Evolutionary conservation across 768 basidiomycete species (phyloP), one percentile per base, ranked within the genome.

Genomic region (Leucosporidium creatinivorum): DNA sequence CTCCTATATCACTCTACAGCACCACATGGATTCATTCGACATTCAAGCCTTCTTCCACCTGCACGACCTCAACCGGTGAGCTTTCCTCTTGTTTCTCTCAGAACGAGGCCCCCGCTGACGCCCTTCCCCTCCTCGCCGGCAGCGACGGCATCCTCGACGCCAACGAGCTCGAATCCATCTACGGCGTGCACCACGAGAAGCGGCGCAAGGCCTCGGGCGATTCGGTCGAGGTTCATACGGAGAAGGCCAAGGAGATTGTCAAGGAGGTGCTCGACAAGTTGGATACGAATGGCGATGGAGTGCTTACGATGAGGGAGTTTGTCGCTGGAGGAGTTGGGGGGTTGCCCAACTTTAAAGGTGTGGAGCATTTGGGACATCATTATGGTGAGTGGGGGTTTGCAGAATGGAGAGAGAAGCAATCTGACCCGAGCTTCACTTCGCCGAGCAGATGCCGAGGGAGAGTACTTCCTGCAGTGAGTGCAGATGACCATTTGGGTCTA

Each of bases 151-250:
- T 83, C 62, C 91, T 91, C 87, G 87, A 90, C 76, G 81, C 82
- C 66, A 86, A 86, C 63, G 94, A 99, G 78, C 88, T 99, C 68
- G 89, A 96, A 78, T 92, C 93, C 25, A 86, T 99, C 49, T 99
- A 99, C 73, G 94, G 94, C 61, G 72, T 73, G 19, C 72, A 73
- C 66, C 72, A 73, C 66, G 87, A 87, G 80, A 85, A 87, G 79
- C 56, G 67, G 25, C 66, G 60, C 33, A 73, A 73, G 60, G 66
- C 56, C 21, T 47, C 63, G 26, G 67, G 62, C 52, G 33, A 33
- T 10, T 59, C 60, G 15, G 62, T 68, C 64, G 72, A 73, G 60
- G 68, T 73, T 0, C 72, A 73, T 63, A 73, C 72, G 15, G 63
- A 67, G 17, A 68, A 73, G 61, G 73, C 73, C 56, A 58, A 56